phyloP scores from a whole-genome alignment of 2,329 filamentous ascomycete species.

The Fusarium subglutinans region DNA sequence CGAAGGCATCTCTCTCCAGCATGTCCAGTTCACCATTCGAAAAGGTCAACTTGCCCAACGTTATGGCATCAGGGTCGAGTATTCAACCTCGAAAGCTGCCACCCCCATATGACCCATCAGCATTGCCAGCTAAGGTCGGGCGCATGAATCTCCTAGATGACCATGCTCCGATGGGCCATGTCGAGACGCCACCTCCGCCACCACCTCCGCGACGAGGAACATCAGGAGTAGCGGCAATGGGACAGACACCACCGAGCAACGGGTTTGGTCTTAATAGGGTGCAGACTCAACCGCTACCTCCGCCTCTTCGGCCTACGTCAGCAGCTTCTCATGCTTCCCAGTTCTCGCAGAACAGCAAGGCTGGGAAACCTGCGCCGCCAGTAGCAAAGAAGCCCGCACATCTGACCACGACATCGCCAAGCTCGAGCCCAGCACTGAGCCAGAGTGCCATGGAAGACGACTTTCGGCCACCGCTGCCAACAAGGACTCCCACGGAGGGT shows the following conservation, averaged over 20 bases:
- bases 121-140: slow-evolving; percentile 57
- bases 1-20: slow-evolving; percentile 64
- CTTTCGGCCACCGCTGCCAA: slow-evolving; percentile 40
- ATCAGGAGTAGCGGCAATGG: slow-evolving; percentile 32
- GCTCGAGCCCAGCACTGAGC: slow-evolving; percentile 35
- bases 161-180: slow-evolving; percentile 35
- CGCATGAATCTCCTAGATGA: slow-evolving; percentile 57
- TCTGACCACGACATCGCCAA: slow-evolving; percentile 49
- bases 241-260: slow-evolving; percentile 15
- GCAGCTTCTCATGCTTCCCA: slow-evolving; percentile 49
- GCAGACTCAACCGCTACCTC: slow-evolving; percentile 42
- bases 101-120: slow-evolving; percentile 59
- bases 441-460: slow-evolving; percentile 36
- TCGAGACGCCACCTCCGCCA: slow-evolving; percentile 56
- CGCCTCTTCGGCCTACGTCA: slow-evolving; percentile 47
- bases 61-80: slow-evolving; percentile 56
- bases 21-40: slow-evolving; percentile 69
- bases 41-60: slow-evolving; percentile 61
- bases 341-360: slow-evolving; percentile 44
- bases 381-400: slow-evolving; percentile 72
- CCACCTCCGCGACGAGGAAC: slow-evolving; percentile 56
- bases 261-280: slow-evolving; percentile 35
- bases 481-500: slow-evolving; percentile 33
- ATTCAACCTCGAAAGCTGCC: slow-evolving; percentile 61
- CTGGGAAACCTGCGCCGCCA: slow-evolving; percentile 59